Base-by-base conservation (phyloP, 768 basidiomycete genomes). In the Lactarius psammicola region DNA sequence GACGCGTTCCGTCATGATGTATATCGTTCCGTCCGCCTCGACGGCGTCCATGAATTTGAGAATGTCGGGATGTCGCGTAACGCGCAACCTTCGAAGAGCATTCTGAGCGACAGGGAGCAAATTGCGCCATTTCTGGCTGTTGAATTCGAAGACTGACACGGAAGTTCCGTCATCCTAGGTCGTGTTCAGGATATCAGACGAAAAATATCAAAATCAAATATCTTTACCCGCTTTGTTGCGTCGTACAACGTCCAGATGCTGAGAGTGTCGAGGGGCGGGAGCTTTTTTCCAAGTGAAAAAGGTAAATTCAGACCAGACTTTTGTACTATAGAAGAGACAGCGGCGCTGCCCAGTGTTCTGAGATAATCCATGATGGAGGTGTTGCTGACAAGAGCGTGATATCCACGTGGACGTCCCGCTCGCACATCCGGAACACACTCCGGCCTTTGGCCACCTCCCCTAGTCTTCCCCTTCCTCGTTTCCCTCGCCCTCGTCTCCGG, bases 1-100 rank as follows among this genome's bases (percentile, higher is more conserved):
- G 15, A 98, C 89, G 4, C 93, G 88, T 76, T 99, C 97, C 1
- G 97, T 99, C 82, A 98, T 91, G 71, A 99, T 91, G 75, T 92
- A 89, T 51, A 98, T 84, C 0, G 84, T 84, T 15, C 85, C 84
- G 59, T 98, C 97, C 2, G 94, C 89, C 75, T 98, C 95, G 20
- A 93, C 86, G 1, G 85, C 92, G 68, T 98, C 97, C 80, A 99
- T 85, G 77, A 95, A 98, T 74, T 92, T 95, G 70, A 99, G 85
- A 2, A 98, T 86, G 76, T 98, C 95, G 0, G 97, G 97, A 81
- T 99, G 97, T 40, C 97, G 86, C 10, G 89, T 92, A 3, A 92
- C 90, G 51, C 95, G 85, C 17, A 98, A 80, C 75, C 96, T 98
- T 63, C 90, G 87, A 56, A 98, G 79, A 1, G 94, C 86, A 76